These are phyloP conservation scores for Globomyces sp. DNA, from an alignment of 371 early-diverging fungal genomes.

Conservation along the genomic window DNA sequence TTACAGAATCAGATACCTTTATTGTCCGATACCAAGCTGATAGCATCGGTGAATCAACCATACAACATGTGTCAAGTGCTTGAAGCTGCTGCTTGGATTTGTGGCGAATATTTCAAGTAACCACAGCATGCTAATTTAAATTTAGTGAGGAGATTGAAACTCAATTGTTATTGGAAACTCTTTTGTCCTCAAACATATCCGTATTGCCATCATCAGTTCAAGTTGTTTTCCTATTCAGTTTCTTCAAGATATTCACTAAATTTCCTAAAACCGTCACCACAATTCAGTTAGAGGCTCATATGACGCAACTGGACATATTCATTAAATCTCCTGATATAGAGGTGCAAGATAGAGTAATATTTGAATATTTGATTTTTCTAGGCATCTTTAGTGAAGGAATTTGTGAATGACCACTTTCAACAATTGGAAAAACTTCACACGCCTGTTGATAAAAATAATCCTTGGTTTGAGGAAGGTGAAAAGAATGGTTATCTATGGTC, in stretches of 20 bases:
- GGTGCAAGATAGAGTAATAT: constrained; percentile 75
- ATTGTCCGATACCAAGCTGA: constrained; percentile 54
- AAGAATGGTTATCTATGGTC: constrained; percentile 18
- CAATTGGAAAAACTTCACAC: constrained; percentile 13
- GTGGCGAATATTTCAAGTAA: constrained; percentile 69
- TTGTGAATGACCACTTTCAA: constrained; percentile 53
- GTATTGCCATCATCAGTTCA: constrained; percentile 65
- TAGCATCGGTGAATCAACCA: constrained; percentile 60
- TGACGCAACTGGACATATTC: constrained; percentile 54
- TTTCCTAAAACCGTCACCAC: constrained; percentile 44
- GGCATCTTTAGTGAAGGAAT: constrained; percentile 58
- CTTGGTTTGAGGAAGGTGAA: constrained; percentile 3
- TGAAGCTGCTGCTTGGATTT: constrained; percentile 85
- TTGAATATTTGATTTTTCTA: constrained; percentile 24
- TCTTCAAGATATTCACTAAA: constrained; percentile 69
- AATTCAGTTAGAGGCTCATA: not conserved
- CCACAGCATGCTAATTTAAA: constrained; percentile 42
- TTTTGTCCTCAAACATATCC: constrained; percentile 55
- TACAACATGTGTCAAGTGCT: constrained; percentile 74
- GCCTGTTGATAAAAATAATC: not conserved
- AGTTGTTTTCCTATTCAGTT: constrained; percentile 67
- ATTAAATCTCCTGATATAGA: constrained; percentile 59
- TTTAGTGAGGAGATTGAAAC: not conserved
- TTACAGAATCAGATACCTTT: constrained; percentile 53
- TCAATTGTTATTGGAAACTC: constrained; percentile 31